Percentiles rank a stretch among this genome's conserved stretches.
Conservation (phyloP, 2,329 filamentous ascomycete species). For the Sphaceloma murrayae region DNA sequence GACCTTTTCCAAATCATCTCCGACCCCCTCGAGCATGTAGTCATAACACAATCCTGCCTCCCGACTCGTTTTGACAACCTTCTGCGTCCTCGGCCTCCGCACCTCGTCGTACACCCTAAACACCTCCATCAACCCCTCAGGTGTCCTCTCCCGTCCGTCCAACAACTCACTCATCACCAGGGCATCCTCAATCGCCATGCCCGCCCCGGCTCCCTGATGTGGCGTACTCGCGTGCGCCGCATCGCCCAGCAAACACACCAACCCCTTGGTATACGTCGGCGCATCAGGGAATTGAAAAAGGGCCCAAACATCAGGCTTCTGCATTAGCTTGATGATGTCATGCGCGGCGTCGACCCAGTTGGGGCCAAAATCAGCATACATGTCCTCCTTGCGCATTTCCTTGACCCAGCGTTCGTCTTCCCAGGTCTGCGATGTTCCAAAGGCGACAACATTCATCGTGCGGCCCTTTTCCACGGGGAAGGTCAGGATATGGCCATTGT, state of each 20-base stretch:
- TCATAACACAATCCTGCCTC: constrained; percentile 35
- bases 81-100: constrained; percentile 33
- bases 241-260: constrained; percentile 43
- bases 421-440: constrained; percentile 37
- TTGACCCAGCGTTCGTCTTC: constrained; percentile 33
- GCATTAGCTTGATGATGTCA: constrained; percentile 37
- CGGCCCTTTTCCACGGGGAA: constrained; percentile 52
- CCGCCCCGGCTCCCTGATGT: constrained; percentile 48
- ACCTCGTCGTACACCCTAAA: constrained; percentile 33
- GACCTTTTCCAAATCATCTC: constrained; percentile 30
- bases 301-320: constrained; percentile 41
- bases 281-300: constrained; percentile 40
- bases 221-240: constrained; percentile 49
- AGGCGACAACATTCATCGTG: constrained; percentile 49
- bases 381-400: constrained; percentile 34
- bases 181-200: constrained; percentile 48
- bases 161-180: constrained; percentile 37
- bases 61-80: constrained; percentile 32
- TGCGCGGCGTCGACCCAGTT: constrained; percentile 36
- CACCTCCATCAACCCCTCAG: constrained; percentile 25
- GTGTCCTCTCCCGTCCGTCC: constrained; percentile 19
- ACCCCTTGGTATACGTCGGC: constrained; percentile 30
- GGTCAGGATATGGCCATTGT: constrained; percentile 48
- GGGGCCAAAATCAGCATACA: constrained; percentile 31
- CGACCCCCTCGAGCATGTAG: constrained; percentile 27